phyloP scores from a whole-genome alignment of 352 stramenopile species.

The Globisporangium spinosum region DNA sequence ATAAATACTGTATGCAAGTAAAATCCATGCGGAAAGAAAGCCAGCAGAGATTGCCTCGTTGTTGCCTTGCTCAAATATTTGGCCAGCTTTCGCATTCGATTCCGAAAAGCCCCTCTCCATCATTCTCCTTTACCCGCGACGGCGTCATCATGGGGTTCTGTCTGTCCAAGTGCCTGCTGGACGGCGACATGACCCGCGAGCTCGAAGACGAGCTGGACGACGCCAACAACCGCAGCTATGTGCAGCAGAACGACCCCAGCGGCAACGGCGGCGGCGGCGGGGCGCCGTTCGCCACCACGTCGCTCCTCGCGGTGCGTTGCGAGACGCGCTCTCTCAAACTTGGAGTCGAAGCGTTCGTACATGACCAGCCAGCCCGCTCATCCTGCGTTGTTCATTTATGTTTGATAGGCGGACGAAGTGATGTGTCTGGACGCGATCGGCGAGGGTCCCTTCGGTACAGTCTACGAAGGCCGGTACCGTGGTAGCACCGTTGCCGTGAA shows the following conservation, averaged over 20 bases:
- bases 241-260: slow-evolving; percentile 32
- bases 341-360: neutral
- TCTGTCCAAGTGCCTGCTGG: slow-evolving; percentile 79
- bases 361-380: neutral
- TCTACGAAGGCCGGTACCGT: slow-evolving; percentile 86
- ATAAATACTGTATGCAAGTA: neutral
- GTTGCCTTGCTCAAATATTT: neutral
- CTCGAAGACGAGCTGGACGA: slow-evolving; percentile 84
- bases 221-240: slow-evolving; percentile 48
- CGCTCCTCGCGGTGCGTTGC: slow-evolving; percentile 58
- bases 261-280: slow-evolving; percentile 36
- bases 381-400: neutral
- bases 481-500: slow-evolving; percentile 84
- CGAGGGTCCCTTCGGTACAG: slow-evolving; percentile 71
- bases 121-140: neutral
- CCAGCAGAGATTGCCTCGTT: neutral
- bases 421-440: slow-evolving; percentile 76
- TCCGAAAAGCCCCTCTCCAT: neutral
- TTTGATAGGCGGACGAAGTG: slow-evolving; percentile 70
- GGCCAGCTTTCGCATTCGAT: neutral
- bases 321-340: neutral
- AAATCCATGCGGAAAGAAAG: neutral
- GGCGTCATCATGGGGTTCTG: slow-evolving; percentile 69
- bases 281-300: slow-evolving; percentile 69
- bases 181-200: slow-evolving; percentile 83